These are phyloP conservation scores for Phytophthora idaei DNA, from an alignment of 352 stramenopile species.

Conservation along the genomic window DNA sequence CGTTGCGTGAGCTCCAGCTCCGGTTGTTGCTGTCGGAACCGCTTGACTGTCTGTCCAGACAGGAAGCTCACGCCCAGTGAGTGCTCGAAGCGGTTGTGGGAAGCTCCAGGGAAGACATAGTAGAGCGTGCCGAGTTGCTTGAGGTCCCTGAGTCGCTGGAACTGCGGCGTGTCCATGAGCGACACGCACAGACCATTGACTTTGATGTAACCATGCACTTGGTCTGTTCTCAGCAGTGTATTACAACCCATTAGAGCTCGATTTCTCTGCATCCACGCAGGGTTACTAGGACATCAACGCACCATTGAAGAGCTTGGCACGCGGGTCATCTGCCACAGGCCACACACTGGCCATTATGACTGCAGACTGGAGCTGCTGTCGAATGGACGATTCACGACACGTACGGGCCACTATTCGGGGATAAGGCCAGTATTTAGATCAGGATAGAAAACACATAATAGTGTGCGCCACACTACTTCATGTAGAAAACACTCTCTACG, in stretches of 20 bases:
- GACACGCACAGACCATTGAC: constrained; percentile 77
- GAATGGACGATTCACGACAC: constrained; percentile 6
- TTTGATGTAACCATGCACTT: constrained; percentile 85
- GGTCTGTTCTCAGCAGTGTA: constrained; percentile 42
- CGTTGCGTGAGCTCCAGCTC: constrained; percentile 90
- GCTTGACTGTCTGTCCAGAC: constrained; percentile 86
- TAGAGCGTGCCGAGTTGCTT: constrained; percentile 94
- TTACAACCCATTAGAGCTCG: constrained; percentile 5
- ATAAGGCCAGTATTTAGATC: neutral
- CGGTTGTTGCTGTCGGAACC: constrained; percentile 87
- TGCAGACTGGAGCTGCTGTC: neutral
- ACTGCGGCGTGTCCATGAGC: constrained; percentile 93
- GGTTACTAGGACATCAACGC: neutral
- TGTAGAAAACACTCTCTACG: neutral
- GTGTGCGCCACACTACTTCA: constrained; percentile 4
- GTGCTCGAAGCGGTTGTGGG: constrained; percentile 97
- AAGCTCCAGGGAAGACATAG: constrained; percentile 87
- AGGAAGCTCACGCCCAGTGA: constrained; percentile 95
- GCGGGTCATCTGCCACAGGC: constrained; percentile 30
- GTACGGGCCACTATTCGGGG: neutral
- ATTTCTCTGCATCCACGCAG: constrained; percentile 3
- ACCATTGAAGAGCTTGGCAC: constrained; percentile 77
- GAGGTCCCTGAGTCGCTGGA: constrained; percentile 94
- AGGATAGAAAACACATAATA: neutral
- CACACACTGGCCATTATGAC: constrained; percentile 26